Conservation (phyloP, 352 stramenopile species). For the Globisporangium okanoganense region DNA sequence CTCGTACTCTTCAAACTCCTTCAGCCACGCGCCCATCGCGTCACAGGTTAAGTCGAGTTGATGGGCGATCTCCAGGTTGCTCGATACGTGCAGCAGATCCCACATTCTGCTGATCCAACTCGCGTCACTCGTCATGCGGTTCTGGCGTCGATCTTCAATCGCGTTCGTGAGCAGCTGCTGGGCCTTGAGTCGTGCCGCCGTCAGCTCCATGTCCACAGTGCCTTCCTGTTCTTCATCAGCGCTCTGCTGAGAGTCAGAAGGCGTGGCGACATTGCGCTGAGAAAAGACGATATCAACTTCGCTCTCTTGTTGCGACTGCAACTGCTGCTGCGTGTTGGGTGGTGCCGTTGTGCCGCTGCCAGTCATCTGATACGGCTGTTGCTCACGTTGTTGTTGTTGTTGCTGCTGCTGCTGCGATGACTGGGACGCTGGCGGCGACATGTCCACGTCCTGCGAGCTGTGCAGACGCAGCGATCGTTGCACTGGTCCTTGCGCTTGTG, state of each 20-base stretch:
- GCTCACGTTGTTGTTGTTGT: not conserved
- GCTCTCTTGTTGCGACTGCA: not conserved
- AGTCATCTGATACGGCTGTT: not conserved
- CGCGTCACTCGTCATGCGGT: slow-evolving; percentile 13
- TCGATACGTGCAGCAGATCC: slow-evolving; percentile 25
- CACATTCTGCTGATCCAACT: slow-evolving; percentile 31
- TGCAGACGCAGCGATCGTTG: slow-evolving; percentile 6
- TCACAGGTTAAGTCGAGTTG: slow-evolving; percentile 35
- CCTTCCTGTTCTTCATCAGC: not conserved
- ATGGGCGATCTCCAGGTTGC: slow-evolving; percentile 28
- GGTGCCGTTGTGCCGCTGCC: not conserved
- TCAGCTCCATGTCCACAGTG: not conserved
- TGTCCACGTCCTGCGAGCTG: slow-evolving; percentile 11
- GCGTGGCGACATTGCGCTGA: not conserved
- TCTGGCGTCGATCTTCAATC: slow-evolving; percentile 23
- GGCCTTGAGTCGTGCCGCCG: not conserved
- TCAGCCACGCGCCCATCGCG: slow-evolving; percentile 34
- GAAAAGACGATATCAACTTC: slow-evolving; percentile 8
- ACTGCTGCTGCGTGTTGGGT: not conserved
- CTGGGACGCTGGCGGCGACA: not conserved
- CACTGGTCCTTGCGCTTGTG: not conserved
- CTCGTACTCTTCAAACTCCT: slow-evolving; percentile 4
- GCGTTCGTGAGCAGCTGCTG: slow-evolving; percentile 16
- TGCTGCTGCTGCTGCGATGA: not conserved
- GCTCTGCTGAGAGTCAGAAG: not conserved